Evolutionary conservation across 2,329 filamentous ascomycete species (phyloP), one percentile per base, ranked within the genome.

Genomic region (Microdochium bolleyi): DNA sequence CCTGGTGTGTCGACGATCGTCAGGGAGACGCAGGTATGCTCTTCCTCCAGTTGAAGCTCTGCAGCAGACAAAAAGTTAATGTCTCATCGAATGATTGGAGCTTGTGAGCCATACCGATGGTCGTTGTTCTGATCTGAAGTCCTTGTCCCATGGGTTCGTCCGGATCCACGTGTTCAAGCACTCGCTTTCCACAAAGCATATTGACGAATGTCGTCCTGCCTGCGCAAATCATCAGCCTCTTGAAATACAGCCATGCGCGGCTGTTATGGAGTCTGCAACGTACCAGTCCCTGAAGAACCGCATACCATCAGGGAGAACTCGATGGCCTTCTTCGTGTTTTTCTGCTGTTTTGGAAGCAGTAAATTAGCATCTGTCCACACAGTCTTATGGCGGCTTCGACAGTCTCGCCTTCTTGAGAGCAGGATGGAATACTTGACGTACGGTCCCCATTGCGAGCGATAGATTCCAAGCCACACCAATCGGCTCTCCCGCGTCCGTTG

Each of bases 291-390:
- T 64, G 92, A 97, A 70, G 94, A 94, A 79, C 94, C 94, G 72
- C 94, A 97, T 68, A 99, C 94, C 94, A 99, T 99, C 83, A 99
- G 77, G 75, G 92, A 97, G 80, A 99, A 99, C 82, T 99, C 94
- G 70, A 99, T 97, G 70, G 94, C 94, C 84, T 96, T 96, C 88
- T 96, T 96, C 78, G 97, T 92, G 83, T 99, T 97, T 89, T 99
- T 99, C 92, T 99, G 30, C 30, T 34, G 30, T 34, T 34, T 8
- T 34, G 30, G 30, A 34, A 34, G 30, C 30, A 34, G 30, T 34
- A 8, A 34, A 34, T 34, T 34, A 34, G 30, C 30, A 34, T 34
- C 30, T 34, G 30, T 34, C 30, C 30, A 34, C 30, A 34, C 14
- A 34, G 14, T 14, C 30, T 34, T 14, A 34, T 34, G 30, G 14